Conservation (phyloP, 2,329 filamentous ascomycete genomes). For the Hymenoscyphus linearis region DNA sequence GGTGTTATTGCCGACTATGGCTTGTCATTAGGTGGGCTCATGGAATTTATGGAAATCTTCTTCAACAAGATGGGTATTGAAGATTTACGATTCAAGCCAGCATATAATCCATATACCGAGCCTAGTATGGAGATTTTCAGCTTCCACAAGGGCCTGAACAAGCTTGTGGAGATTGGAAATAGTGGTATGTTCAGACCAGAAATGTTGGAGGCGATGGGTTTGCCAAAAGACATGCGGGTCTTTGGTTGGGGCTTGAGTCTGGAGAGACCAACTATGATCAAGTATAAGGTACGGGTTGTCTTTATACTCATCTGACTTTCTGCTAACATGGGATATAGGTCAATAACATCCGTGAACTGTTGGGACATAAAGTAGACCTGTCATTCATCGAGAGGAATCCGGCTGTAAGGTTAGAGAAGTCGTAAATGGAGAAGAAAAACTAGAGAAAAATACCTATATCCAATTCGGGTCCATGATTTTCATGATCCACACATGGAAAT, state of each 20-base stretch:
- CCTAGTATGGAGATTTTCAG: conserved; percentile 98
- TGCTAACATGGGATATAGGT: conserved; percentile 34
- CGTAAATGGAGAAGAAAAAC: conserved; percentile 20
- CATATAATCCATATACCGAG: conserved; percentile 93
- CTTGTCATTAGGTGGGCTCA: conserved; percentile 84
- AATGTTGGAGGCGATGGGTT: conserved; percentile 91
- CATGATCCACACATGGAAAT: neutral
- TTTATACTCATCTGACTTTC: neutral
- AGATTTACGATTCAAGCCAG: conserved; percentile 89
- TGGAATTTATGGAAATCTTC: conserved; percentile 93
- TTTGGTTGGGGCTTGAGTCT: conserved; percentile 91
- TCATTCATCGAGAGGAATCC: conserved; percentile 88
- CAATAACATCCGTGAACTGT: conserved; percentile 47
- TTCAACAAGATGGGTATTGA: conserved; percentile 93
- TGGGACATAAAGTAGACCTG: conserved; percentile 94
- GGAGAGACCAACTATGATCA: conserved; percentile 85
- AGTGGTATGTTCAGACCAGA: conserved; percentile 98
- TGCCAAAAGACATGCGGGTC: conserved; percentile 85
- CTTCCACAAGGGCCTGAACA: conserved; percentile 81
- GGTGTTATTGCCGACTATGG: conserved; percentile 97
- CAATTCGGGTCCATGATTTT: neutral
- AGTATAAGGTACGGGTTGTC: conserved; percentile 28
- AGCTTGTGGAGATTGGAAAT: conserved; percentile 97
- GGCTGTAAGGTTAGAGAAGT: conserved; percentile 65
- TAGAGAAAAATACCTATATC: conserved; percentile 9